A percentile compares a stretch with the other conserved stretches of the same genome.
Evolutionary conservation across 306 rosid genomes (phyloP).

Genomic region (Malus asiatica): DNA sequence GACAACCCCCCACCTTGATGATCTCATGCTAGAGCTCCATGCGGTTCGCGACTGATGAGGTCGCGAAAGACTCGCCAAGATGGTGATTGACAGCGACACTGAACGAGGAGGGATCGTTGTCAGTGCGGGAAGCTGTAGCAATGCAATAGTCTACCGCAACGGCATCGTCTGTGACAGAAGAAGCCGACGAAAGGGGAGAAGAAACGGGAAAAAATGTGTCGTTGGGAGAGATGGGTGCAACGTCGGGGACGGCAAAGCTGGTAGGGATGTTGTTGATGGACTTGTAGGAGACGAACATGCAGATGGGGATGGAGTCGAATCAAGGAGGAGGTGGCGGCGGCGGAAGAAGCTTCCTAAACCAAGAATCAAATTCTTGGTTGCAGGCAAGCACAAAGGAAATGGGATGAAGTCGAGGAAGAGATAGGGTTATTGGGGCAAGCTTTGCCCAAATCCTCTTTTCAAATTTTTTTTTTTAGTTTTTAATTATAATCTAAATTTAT

Average conservation of each 20-base stretch:
- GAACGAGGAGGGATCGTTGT: slow-evolving; percentile 32
- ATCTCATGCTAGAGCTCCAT: slow-evolving; percentile 19
- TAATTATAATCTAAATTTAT: too few relatives aligned
- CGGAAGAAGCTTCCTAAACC: too few relatives aligned
- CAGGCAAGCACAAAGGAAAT: too few relatives aligned
- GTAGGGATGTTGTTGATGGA: slow-evolving; percentile 76
- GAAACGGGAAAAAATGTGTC: slow-evolving; percentile 10
- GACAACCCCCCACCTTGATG: slow-evolving; percentile 3
- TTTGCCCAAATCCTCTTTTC: too few relatives aligned
- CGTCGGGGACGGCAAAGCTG: neutral
- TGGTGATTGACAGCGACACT: slow-evolving; percentile 28
- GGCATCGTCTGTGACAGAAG: neutral
- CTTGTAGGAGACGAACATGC: slow-evolving; percentile 55
- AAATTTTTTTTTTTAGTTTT: too few relatives aligned
- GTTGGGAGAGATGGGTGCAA: slow-evolving; percentile 10
- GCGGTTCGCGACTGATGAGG: slow-evolving; percentile 14
- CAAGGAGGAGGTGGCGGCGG: slow-evolving; percentile 34
- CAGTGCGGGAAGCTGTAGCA: slow-evolving; percentile 43
- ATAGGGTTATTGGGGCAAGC: too few relatives aligned
- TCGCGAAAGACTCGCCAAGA: slow-evolving; percentile 13
- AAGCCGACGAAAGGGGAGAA: too few relatives aligned
- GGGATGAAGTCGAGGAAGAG: too few relatives aligned
- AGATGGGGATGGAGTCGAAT: neutral
- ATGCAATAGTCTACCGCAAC: slow-evolving; percentile 31
- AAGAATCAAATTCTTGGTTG: too few relatives aligned